Percentiles rank a stretch among this genome's conserved stretches.
phyloP scores from a whole-genome alignment of 371 early-diverging fungal genomes.

The Mucor velutinosus region DNA sequence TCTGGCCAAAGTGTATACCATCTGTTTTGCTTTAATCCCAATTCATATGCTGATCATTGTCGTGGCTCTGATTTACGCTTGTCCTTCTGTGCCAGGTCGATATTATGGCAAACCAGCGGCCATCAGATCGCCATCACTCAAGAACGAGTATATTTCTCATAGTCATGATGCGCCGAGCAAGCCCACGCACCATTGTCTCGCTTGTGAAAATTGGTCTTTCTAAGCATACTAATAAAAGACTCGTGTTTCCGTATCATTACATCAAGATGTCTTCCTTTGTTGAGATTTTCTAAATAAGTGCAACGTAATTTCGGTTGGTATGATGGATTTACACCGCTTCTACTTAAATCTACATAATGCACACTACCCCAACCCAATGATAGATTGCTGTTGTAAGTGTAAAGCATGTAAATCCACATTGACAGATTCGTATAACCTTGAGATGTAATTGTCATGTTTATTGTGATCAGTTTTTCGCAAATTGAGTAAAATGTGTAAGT shows the following conservation, averaged over 20 bases:
- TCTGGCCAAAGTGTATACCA: conserved; percentile 20
- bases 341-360: too few relatives aligned
- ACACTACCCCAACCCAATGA: too few relatives aligned
- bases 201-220: conserved; percentile 21
- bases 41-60: neutral
- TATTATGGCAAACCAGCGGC: neutral
- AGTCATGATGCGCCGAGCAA: neutral
- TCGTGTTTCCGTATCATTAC: too few relatives aligned
- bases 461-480: neutral
- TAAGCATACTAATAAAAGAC: neutral
- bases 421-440: neutral
- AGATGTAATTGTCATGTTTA: neutral
- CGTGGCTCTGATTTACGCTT: neutral
- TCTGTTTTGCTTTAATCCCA: conserved; percentile 5
- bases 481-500: neutral
- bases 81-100: neutral
- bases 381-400: neutral
- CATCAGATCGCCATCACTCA: neutral
- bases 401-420: neutral
- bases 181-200: neutral
- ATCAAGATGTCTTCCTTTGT: too few relatives aligned
- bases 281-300: too few relatives aligned
- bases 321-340: too few relatives aligned
- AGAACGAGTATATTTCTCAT: neutral
- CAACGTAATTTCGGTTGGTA: too few relatives aligned